Base-by-base conservation (phyloP, 495 filamentous ascomycete genomes). In the Pyrenula aspistea region DNA sequence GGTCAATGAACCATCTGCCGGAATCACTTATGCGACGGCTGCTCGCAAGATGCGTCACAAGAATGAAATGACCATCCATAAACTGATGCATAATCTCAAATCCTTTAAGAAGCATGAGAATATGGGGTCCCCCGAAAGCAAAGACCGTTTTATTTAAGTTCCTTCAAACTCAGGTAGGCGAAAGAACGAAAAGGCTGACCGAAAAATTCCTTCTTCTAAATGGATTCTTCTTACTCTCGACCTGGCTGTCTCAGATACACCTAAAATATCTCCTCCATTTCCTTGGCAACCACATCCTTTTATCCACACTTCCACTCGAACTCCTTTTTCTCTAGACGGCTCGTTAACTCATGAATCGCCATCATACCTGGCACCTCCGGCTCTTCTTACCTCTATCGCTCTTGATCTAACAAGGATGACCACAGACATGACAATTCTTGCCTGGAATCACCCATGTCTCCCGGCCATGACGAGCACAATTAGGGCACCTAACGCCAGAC, bases 361-460 rank as follows among this genome's bases (percentile, higher is more conserved):
- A n/a, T n/a, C n/a, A n/a, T n/a, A n/a, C n/a, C n/a, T n/a, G n/a
- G n/a, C n/a, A n/a, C n/a, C n/a, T n/a, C n/a, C n/a, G n/a, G n/a
- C n/a, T n/a, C n/a, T n/a, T n/a, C n/a, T n/a, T n/a, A n/a, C n/a
- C n/a, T n/a, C n/a, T n/a, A n/a, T n/a, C n/a, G n/a, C n/a, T n/a
- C n/a, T n/a, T 42, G 31, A 20, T 19, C 20, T 24, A 52, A 52
- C 50, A 52, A 24, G 50, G 19, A 52, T 52, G 50, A 4, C 71
- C 68, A 56, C 73, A 77, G 53, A 71, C 48, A 57, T 77, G 75
- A 56, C 75, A 78, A 57, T 70, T 66, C 56, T 77, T 78, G 20
- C 75, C 75, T 10, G 75, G 74, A 56, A 78, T 76, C 0, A 78
- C 75, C 75, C 75, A 78, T 31, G 68, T 67, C 57, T 76, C 74